phyloP scores from a whole-genome alignment of 352 stramenopile genomes.

The Sclerospora graminicola region DNA sequence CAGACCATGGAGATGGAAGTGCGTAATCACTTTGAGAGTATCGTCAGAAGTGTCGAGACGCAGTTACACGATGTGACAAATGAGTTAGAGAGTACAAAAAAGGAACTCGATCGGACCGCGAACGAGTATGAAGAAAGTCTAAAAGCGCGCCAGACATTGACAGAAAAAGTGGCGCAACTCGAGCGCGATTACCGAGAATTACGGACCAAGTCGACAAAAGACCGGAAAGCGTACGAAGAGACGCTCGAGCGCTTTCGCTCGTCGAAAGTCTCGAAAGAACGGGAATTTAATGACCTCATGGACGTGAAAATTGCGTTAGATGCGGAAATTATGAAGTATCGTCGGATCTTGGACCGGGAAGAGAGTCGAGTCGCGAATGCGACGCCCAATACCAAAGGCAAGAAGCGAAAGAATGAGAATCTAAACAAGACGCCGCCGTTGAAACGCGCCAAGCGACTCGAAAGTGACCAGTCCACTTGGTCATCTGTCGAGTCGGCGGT shows the following conservation, averaged over 20 bases:
- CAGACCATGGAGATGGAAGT: conserved; percentile 61
- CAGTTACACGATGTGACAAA: conserved; percentile 51
- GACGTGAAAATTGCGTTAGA: conserved; percentile 78
- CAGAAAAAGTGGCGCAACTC: conserved; percentile 70
- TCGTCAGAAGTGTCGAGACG: conserved; percentile 37
- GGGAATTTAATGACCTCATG: conserved; percentile 83
- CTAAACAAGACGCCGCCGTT: conserved; percentile 4
- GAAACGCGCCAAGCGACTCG: conserved; percentile 41
- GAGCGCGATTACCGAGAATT: conserved; percentile 73
- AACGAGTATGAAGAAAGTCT: conserved; percentile 78
- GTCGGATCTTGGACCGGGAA: conserved; percentile 72
- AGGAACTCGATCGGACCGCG: conserved; percentile 63
- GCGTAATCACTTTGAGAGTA: conserved; percentile 55
- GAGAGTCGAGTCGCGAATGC: conserved; percentile 52
- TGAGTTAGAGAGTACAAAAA: conserved; percentile 62
- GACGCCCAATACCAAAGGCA: conserved; percentile 36
- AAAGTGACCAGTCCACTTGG: background rate
- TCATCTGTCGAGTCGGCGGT: conserved; percentile 22
- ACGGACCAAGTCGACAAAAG: conserved; percentile 63
- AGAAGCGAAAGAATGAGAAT: conserved; percentile 60
- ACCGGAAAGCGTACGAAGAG: conserved; percentile 63
- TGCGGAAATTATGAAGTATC: conserved; percentile 73
- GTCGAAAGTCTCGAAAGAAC: conserved; percentile 63
- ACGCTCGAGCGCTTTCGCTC: conserved; percentile 58
- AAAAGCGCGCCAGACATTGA: conserved; percentile 55